Conservation (phyloP, 2,329 filamentous ascomycete genomes). For the Phaeoacremonium minimum region DNA sequence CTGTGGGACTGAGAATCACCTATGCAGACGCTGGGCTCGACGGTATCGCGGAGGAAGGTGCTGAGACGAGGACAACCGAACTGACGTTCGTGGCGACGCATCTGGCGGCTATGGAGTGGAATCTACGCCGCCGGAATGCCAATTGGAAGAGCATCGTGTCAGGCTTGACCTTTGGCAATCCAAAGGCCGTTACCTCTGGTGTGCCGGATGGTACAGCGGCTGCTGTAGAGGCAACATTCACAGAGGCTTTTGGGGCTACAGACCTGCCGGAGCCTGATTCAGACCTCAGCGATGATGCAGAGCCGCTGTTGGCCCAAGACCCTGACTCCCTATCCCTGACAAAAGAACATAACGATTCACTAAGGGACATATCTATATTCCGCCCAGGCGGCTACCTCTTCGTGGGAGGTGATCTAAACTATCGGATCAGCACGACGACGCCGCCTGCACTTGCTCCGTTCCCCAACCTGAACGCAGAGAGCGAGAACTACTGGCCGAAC, state of each 20-base stretch:
- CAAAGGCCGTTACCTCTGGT: slow-evolving; percentile 2
- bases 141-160: slow-evolving; percentile 82
- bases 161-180: slow-evolving; percentile 21
- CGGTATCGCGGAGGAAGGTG: slow-evolving; percentile 25
- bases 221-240: no score
- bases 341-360: slow-evolving; percentile 12
- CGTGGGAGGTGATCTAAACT: slow-evolving; percentile 90
- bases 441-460: slow-evolving; percentile 59
- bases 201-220: neutral
- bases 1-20: slow-evolving; percentile 71
- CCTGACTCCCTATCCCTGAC: neutral
- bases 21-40: slow-evolving; percentile 35
- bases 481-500: slow-evolving; percentile 56
- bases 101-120: slow-evolving; percentile 82
- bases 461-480: slow-evolving; percentile 55
- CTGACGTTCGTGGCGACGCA: slow-evolving; percentile 87
- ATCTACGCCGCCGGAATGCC: slow-evolving; percentile 68
- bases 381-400: slow-evolving; percentile 74
- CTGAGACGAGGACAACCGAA: slow-evolving; percentile 42
- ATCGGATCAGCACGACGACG: slow-evolving; percentile 69
- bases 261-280: slow-evolving; percentile 7
- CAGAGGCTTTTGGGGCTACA: neutral
- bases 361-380: slow-evolving; percentile 66
- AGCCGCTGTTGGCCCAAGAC: slow-evolving; percentile 8
- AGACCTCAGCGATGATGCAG: slow-evolving; percentile 1